Conservation (phyloP, 768 basidiomycete species). For the Chalciporus piperatus region DNA sequence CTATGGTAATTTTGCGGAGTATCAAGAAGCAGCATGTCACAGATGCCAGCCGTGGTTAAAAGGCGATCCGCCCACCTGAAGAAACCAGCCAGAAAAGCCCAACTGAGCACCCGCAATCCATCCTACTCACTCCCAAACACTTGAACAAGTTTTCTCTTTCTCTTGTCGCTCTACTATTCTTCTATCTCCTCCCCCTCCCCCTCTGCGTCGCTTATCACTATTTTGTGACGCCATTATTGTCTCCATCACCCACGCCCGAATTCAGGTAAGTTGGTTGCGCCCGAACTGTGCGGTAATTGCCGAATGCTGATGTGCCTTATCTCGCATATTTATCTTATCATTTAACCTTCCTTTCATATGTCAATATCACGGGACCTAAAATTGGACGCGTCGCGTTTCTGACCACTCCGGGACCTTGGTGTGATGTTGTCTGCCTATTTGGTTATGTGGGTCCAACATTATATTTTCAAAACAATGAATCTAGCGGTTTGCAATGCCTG, state of each 20-base stretch:
- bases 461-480: conserved; percentile 29
- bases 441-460: conserved; percentile 33
- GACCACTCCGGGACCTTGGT: conserved; percentile 8
- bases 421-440: conserved; percentile 30
- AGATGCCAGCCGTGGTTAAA: conserved; percentile 20
- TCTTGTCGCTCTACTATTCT: neutral
- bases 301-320: neutral
- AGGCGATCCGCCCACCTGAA: conserved; percentile 18
- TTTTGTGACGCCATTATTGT: neutral
- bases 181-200: neutral
- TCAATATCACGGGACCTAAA: conserved; percentile 8
- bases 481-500: conserved; percentile 23
- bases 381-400: conserved; percentile 15
- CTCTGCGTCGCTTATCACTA: neutral
- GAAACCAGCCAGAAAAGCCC: conserved; percentile 9
- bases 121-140: neutral
- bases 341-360: conserved; percentile 3
- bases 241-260: neutral
- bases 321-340: conserved; percentile 17
- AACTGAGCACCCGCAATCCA: conserved; percentile 2
- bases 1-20: conserved; percentile 25
- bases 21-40: conserved; percentile 17
- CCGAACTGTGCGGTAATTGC: neutral
- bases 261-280: neutral
- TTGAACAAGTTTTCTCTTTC: neutral